These are phyloP conservation scores for Phytophthora palmivora DNA, from an alignment of 352 stramenopile genomes.

Conservation along the genomic window DNA sequence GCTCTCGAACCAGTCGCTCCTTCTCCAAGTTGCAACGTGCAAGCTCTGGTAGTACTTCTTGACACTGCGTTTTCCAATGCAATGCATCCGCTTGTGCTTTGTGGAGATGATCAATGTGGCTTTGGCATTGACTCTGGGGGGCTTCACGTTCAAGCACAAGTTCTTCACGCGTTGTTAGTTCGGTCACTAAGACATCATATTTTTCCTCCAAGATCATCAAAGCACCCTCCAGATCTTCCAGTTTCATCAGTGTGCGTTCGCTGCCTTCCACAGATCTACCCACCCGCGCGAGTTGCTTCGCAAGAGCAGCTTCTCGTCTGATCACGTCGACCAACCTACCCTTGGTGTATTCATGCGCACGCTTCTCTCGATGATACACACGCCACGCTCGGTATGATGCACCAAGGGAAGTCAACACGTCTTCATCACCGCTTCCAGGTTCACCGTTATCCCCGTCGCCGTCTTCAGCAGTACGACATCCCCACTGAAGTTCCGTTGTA, in stretches of 20 bases:
- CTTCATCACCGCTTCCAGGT: conserved; percentile 41
- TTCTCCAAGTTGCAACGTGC: conserved; percentile 24
- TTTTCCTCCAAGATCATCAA: conserved; percentile 14
- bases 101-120: conserved; percentile 17
- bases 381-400: conserved; percentile 38
- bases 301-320: conserved; percentile 27
- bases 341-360: conserved; percentile 44
- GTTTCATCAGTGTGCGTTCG: conserved; percentile 32
- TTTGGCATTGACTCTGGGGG: conserved; percentile 3
- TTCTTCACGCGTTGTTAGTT: conserved; percentile 10
- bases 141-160: conserved; percentile 10
- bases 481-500: conserved; percentile 15
- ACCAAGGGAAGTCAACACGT: conserved; percentile 38
- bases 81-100: conserved; percentile 21
- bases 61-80: conserved; percentile 28
- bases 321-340: conserved; percentile 32
- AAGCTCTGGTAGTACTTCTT: conserved; percentile 24
- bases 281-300: conserved; percentile 27
- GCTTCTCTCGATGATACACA: conserved; percentile 40
- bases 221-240: conserved; percentile 35
- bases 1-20: conserved; percentile 17
- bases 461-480: not conserved
- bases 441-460: conserved; percentile 17
- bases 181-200: conserved; percentile 1
- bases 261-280: conserved; percentile 23